phyloP scores from a whole-genome alignment of 2,329 filamentous ascomycete species.

The Hawksworthiomyces lignivorus region DNA sequence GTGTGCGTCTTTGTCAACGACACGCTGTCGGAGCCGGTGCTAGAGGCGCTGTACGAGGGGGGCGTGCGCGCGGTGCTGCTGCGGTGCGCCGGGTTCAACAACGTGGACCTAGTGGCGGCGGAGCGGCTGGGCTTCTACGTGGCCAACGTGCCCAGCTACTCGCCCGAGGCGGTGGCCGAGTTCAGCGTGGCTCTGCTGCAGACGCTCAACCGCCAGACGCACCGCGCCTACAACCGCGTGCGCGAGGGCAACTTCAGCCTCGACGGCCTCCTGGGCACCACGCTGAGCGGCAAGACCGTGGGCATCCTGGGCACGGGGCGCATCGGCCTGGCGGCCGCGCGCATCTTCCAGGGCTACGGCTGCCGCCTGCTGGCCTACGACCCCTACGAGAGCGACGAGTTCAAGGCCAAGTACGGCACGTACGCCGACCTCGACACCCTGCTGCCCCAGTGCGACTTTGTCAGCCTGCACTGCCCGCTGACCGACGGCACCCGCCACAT shows the following conservation, averaged over 20 bases:
- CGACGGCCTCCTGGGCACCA: conserved; percentile 54
- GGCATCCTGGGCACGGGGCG: conserved; percentile 58
- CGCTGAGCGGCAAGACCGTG: conserved; percentile 56
- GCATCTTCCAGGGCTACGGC: conserved; percentile 58
- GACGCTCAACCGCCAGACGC: conserved; percentile 60
- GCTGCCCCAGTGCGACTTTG: conserved; percentile 48
- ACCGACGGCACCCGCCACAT: conserved; percentile 52
- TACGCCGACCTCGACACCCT: conserved; percentile 48
- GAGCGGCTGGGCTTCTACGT: conserved; percentile 49
- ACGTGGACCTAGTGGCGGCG: conserved; percentile 53
- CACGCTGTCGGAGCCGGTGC: conserved; percentile 40
- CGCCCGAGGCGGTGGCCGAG: conserved; percentile 62
- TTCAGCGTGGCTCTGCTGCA: conserved; percentile 61
- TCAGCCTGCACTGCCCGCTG: conserved; percentile 61
- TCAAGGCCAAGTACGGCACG: not conserved
- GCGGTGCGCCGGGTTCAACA: conserved; percentile 62
- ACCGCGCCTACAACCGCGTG: conserved; percentile 60
- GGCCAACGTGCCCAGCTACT: conserved; percentile 60
- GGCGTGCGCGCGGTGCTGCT: conserved; percentile 54
- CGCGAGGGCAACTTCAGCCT: conserved; percentile 62
- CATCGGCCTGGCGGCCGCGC: conserved; percentile 55
- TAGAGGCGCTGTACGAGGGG: conserved; percentile 38
- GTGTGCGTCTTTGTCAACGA: conserved; percentile 67
- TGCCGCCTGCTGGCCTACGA: conserved; percentile 56
- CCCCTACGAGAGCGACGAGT: conserved; percentile 21